A percentile compares a stretch with the other conserved stretches of the same genome.
Evolutionary conservation across 225 moss, liverwort and hornwort genomes (phyloP).

Genomic region (Ulota crispa): DNA sequence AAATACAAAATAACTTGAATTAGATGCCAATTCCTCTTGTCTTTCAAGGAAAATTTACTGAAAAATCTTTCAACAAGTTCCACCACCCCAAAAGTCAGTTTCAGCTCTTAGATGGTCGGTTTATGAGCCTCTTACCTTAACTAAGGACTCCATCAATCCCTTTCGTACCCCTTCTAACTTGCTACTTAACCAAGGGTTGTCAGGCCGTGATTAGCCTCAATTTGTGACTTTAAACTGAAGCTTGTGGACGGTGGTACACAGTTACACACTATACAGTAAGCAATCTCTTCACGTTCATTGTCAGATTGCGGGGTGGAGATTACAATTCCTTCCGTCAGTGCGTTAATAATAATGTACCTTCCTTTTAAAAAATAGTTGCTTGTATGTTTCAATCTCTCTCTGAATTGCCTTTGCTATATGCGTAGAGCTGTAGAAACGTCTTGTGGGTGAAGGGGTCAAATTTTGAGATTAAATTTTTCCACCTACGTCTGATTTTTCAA

Average conservation of each 20-base stretch:
- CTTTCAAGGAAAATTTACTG: no score
- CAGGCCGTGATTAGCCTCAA: background rate
- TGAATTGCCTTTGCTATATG: background rate
- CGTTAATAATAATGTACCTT: background rate
- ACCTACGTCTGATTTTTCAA: background rate
- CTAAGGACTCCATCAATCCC: background rate
- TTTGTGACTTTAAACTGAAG: constrained; percentile 17
- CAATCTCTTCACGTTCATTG: background rate
- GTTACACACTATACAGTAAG: background rate
- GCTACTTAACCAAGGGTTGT: background rate
- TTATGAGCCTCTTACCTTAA: no score
- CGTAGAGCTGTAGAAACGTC: background rate
- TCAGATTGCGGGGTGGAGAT: background rate
- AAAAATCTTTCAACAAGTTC: no score
- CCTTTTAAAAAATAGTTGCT: background rate
- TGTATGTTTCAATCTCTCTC: background rate
- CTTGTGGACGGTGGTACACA: background rate
- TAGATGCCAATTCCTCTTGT: no score
- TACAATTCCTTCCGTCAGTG: background rate
- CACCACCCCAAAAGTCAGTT: no score
- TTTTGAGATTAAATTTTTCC: background rate
- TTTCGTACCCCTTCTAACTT: background rate
- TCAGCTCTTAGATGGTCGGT: no score
- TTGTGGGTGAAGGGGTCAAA: background rate
- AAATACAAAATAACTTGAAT: no score